A percentile compares a stretch with the other conserved stretches of the same genome.
Conservation (phyloP, 2,329 filamentous ascomycete genomes). For the Trichophyton equinum region DNA sequence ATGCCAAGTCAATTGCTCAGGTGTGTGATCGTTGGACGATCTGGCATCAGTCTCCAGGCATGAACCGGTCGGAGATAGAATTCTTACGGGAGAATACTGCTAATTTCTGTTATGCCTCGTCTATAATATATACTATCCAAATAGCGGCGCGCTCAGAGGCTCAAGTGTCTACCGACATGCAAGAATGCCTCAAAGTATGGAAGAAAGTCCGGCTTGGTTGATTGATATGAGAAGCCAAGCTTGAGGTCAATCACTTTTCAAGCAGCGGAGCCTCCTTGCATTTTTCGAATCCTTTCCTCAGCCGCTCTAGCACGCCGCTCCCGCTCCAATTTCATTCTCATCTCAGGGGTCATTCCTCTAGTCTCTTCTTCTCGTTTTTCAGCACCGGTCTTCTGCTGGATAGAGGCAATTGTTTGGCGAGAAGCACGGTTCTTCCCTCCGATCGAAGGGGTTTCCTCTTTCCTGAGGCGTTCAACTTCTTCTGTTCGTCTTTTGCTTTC, state of each 20-base stretch:
- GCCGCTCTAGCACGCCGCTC: constrained; percentile 84
- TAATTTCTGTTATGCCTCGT: constrained; percentile 19
- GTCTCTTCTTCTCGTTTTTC: constrained; percentile 74
- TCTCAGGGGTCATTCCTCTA: constrained; percentile 75
- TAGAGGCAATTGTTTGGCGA: constrained; percentile 21
- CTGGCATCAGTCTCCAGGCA: constrained; percentile 19
- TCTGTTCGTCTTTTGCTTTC: constrained; percentile 58
- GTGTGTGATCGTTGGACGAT: constrained; percentile 20
- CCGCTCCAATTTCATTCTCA: constrained; percentile 69
- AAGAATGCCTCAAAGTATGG: constrained; percentile 21
- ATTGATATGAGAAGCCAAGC: not conserved
- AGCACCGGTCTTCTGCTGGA: constrained; percentile 57
- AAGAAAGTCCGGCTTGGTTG: constrained; percentile 21
- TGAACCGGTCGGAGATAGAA: constrained; percentile 18
- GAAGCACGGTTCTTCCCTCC: constrained; percentile 13
- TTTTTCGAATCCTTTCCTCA: constrained; percentile 66
- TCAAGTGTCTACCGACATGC: constrained; percentile 19
- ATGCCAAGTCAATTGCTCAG: constrained; percentile 15
- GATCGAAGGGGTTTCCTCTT: constrained; percentile 39
- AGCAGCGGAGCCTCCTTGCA: constrained; percentile 37
- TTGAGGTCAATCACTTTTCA: not conserved
- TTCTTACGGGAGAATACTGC: constrained; percentile 15
- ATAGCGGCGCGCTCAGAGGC: constrained; percentile 13
- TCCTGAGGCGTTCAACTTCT: constrained; percentile 60
- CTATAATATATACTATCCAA: constrained; percentile 17